A percentile compares a stretch with the other conserved stretches of the same genome.
These are phyloP conservation scores for Aspergillus puulaauensis DNA, from an alignment of 2,329 filamentous ascomycete genomes.

Conservation along the genomic window DNA sequence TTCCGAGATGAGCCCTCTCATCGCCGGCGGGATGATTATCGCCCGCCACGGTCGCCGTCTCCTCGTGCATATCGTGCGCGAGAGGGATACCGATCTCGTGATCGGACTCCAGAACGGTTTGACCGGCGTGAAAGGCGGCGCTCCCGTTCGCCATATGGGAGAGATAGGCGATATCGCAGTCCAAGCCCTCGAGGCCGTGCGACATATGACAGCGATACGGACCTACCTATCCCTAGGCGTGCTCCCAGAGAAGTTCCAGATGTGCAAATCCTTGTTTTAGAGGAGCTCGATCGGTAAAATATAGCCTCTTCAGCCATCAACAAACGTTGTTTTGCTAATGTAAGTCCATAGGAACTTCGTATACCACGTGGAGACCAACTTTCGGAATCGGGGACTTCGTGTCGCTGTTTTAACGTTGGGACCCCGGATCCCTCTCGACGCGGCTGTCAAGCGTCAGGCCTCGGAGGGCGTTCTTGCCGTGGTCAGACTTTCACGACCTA, in stretches of 20 bases:
- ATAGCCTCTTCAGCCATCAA: background rate
- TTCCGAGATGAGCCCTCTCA: conserved; percentile 49
- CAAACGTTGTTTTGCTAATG: conserved; percentile 15
- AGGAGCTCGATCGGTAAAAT: conserved; percentile 64
- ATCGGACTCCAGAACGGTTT: conserved; percentile 49
- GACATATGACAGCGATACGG: conserved; percentile 57
- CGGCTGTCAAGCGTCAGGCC: conserved; percentile 81
- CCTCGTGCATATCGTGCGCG: conserved; percentile 61
- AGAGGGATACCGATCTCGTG: conserved; percentile 60
- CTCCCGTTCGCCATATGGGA: conserved; percentile 67
- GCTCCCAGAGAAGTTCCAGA: conserved; percentile 78
- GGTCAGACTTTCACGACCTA: conserved; percentile 68
- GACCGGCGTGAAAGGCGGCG: conserved; percentile 59
- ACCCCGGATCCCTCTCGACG: conserved; percentile 71
- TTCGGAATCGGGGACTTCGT: conserved; percentile 68
- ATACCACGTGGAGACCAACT: conserved; percentile 74
- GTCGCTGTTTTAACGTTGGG: conserved; percentile 79
- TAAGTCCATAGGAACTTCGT: conserved; percentile 65
- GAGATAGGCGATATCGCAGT: conserved; percentile 66
- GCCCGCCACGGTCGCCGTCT: conserved; percentile 58
- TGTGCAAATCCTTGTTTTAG: conserved; percentile 80
- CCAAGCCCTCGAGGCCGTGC: conserved; percentile 63
- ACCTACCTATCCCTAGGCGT: conserved; percentile 71
- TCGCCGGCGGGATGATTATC: conserved; percentile 63
- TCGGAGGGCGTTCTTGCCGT: conserved; percentile 86